Base-by-base conservation (phyloP, 495 filamentous ascomycete genomes). In the Aspergillus saccharolyticus region DNA sequence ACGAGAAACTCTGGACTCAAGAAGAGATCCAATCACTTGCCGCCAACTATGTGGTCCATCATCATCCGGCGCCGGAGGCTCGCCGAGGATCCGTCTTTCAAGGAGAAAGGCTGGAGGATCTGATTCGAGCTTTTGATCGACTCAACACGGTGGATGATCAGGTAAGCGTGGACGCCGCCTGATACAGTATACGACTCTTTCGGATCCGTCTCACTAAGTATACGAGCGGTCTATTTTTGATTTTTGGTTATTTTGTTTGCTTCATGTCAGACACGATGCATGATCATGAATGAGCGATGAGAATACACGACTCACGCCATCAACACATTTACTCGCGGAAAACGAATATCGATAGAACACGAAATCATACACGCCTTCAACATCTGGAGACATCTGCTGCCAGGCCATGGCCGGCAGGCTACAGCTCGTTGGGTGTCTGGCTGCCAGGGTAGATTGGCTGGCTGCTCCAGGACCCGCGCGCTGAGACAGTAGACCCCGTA, bases 231-330 rank as follows among this genome's bases (percentile, higher is more conserved):
- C 33, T 15, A 10, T 12, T 39, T 15, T 39, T 8, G 7, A 9
- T 39, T 12, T 39, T 39, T 39, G 12, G 2, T 39, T 5, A 9
- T 49, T 25, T 48, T 48, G 18, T 25, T 21, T 49, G 4, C 19
- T 4, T 20, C 22, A n/a, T 25, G 21, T 22, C 46, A 24, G 9
- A 25, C 21, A 25, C 20, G 46, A 25, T 25, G 46, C 21, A 24
- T n/a, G 46, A 21, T 14, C 46, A 25, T 25, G 46, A n/a, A 24
- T n/a, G 46, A 21, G 46, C 46, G 18, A 49, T 49, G 46, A 49
- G 46, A 49, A 49, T 49, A 49, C 46, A 49, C 46, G 46, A 24
- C 46, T 49, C 46, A 25, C 14, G 46, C 44, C 22, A 47, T 47
- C 44, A 39, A 9, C 33, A 39, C 33, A 39, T 39, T 39, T 39